Base-by-base conservation (phyloP, 768 basidiomycete species). In the Saitozyma sp. region DNA sequence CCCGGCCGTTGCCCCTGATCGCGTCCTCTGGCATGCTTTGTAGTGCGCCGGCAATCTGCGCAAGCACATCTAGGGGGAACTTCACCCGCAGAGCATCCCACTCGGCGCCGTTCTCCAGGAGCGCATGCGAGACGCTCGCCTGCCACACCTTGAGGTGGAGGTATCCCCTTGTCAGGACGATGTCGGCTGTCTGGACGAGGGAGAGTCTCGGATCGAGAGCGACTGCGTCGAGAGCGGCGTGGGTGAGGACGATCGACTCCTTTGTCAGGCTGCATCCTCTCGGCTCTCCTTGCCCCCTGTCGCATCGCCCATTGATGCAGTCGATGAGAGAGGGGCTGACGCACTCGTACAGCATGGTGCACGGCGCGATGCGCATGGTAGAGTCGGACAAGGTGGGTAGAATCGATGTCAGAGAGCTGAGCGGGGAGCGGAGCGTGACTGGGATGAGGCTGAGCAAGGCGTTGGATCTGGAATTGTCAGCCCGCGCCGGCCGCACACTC, bases 121-220 rank as follows among this genome's bases (percentile, higher is more conserved):
- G 57, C 53, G 39, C 20, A 37, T 54, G 53, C 10, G 53, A 29
- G 29, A 54, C 53, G 53, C 53, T 19, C 13, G 29, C 53, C 39
- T 54, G 53, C 53, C 53, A 54, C 17, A 54, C 29, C 53, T 54
- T 54, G 53, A 54, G 17, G 7, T 54, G 53, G 38, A 54, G 53
- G 7, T n/a, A 54, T 29, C 38, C 20, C 8, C 53, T n/a, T 37
- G 53, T 54, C 20, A 54, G 53, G 8, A 54, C 53, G 7, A 40
- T 16, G 39, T 54, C 53, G 53, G 53, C 53, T n/a, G 7, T 37
- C 39, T 54, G 53, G 8, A 54, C 38, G 17, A 29, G 20, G n/a
- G 53, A 54, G 9, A 54, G 17, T n/a, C 16, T 40, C 20, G 53
- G 17, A 37, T 54, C 39, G 8, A 54, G 20, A 16, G 17, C 19